Evolutionary conservation across 139 green algal species (phyloP).

Genomic region (Gonium pectorale): DNA sequence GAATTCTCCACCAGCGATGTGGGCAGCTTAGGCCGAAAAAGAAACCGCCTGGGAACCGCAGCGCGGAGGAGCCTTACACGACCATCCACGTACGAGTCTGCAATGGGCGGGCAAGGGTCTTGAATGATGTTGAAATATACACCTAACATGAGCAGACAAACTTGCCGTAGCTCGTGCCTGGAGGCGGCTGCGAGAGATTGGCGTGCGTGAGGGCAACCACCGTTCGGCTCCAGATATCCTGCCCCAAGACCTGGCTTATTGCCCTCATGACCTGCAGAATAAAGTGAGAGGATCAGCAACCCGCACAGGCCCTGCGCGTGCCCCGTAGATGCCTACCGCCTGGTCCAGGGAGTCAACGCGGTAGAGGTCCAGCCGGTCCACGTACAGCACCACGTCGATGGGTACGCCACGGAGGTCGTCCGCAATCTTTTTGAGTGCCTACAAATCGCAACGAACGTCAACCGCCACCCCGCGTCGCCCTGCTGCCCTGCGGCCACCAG

Average conservation of each 20-base stretch:
- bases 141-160: not conserved
- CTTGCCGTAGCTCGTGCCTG: slow-evolving; percentile 60
- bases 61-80: slow-evolving; percentile 50
- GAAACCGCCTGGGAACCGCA: slow-evolving; percentile 31
- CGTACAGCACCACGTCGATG: slow-evolving; percentile 71
- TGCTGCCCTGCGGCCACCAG: too few species aligned
- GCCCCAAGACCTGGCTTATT: slow-evolving; percentile 64
- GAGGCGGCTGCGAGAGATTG: slow-evolving; percentile 62
- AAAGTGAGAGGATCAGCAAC: not conserved
- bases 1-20: slow-evolving; percentile 60
- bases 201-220: slow-evolving; percentile 69
- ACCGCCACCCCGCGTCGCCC: too few species aligned
- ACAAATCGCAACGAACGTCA: too few species aligned
- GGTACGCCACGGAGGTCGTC: slow-evolving; percentile 59
- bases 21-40: slow-evolving; percentile 52
- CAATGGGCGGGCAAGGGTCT: not conserved
- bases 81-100: slow-evolving; percentile 61
- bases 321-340: slow-evolving; percentile 47
- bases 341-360: slow-evolving; percentile 69
- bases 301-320: not conserved
- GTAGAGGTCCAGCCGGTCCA: slow-evolving; percentile 78
- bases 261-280: slow-evolving; percentile 63
- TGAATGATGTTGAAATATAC: not conserved
- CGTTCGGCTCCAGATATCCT: slow-evolving; percentile 65
- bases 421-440: slow-evolving; percentile 66